Evolutionary conservation across 768 basidiomycete genomes (phyloP).

Genomic region (Pleurotus cornucopiae): DNA sequence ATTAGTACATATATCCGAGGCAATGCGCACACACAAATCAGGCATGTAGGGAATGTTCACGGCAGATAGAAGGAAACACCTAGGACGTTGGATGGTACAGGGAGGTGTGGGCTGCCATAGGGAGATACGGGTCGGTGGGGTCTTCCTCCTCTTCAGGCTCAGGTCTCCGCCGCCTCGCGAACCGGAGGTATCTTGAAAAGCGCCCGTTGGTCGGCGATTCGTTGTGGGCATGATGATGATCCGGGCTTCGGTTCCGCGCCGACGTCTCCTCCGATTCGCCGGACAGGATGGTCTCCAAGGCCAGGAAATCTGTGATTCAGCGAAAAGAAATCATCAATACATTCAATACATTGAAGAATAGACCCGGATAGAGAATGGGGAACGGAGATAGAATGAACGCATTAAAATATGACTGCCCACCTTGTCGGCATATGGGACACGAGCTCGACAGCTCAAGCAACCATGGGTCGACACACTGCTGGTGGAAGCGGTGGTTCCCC

Average conservation of each 20-base stretch:
- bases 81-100: conserved; percentile 13
- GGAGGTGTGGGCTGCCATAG: conserved; percentile 24
- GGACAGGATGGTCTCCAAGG: conserved; percentile 55
- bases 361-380: not conserved
- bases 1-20: conserved; percentile 2
- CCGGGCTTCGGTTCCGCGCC: conserved; percentile 12
- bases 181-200: conserved; percentile 56
- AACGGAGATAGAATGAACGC: not conserved
- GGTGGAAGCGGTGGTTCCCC: conserved; percentile 87
- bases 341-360: not conserved
- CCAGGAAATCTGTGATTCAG: conserved; percentile 45
- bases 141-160: conserved; percentile 21
- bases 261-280: conserved; percentile 18
- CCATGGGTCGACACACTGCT: conserved; percentile 90
- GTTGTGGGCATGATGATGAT: conserved; percentile 5
- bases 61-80: not conserved
- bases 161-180: conserved; percentile 36
- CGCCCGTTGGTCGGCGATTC: conserved; percentile 28
- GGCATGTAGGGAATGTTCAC: too few relatives aligned
- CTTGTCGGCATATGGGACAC: conserved; percentile 91
- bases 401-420: conserved; percentile 32
- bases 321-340: not conserved
- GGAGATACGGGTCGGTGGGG: conserved; percentile 29
- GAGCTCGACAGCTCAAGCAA: conserved; percentile 84
- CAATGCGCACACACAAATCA: not conserved